Base-by-base conservation (phyloP, 1,284 basidiomycete genomes). In the Abortiporus biennis region DNA sequence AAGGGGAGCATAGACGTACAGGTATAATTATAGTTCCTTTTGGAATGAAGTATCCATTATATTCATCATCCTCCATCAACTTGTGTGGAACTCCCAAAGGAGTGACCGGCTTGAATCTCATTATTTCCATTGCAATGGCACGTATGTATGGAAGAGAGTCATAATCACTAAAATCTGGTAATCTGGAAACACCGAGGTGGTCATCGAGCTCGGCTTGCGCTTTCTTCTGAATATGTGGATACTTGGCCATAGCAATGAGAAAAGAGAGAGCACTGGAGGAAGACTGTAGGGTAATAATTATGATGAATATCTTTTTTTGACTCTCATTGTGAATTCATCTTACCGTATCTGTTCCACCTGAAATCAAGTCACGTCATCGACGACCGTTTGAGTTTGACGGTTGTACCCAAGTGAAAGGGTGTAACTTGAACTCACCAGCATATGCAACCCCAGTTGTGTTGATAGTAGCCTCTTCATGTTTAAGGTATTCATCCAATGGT, bases 11-110 rank as follows among this genome's bases (percentile, higher is more conserved):
- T 33, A n/a, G n/a, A 32, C 38, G 6, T 36, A 45, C 31, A 9
- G 40, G 42, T n/a, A 42, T 17, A 9, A 43, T 15, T 15, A 25
- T 38, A 15, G 15, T 17, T 4, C 38, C 46, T 23, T 40, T 40
- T 3, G 42, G 44, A 33, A 47, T 40, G 19, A 22, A 37, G 35
- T 39, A 41, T 13, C 44, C 43, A 9, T 43, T 22, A 27, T 45
- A 45, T n/a, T 42, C 35, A 32, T 45, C 44, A 15, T 45, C 44
- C 4, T 11, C 11, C 11, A 33, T 41, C 8, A 29, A 22, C 4
- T 17, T 11, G 35, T 42, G 44, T 3, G 40, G 40, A 11, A 45
- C 13, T 12, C 38, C 38, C 13, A 45, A 17, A 3, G 44, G 44
- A 3, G 35, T 9, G 11, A 38, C 33, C 3, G 43, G 43, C 24